Evolutionary conservation across 257 asterid species (phyloP), one percentile per base, ranked within the genome.

Genomic region (Jasminum sambac): DNA sequence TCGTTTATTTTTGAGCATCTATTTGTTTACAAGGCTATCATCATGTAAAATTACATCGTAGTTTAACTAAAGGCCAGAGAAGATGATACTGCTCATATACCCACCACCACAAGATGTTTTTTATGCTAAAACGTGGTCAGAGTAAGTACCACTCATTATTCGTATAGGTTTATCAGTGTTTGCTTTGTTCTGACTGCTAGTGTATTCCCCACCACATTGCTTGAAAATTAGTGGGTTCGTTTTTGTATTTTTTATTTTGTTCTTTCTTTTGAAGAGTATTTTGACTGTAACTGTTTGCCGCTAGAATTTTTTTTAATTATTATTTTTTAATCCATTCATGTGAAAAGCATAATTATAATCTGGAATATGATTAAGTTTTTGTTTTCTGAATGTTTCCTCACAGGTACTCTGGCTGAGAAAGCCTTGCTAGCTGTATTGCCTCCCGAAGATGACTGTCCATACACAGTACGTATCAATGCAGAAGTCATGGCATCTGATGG

Each of bases 401-500:
- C 78, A 94, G 99, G 99, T 70, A 89, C 98, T 74, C 99, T 91
- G 74, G 99, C 99, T 61, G 98, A 94, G 89, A 94, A 94, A 81
- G 88, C 99, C 65, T 81, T 94, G 61, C 92, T 89, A 74, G 89
- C 95, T 77, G 93, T 91, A 30, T 72, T 94, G 75, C 99, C 99
- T 65, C 91, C 88, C 67, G 99, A 94, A 86, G 96, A 88, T 66
- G 76, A 80, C 77, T 89, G 89, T 64, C 95, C 89, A 60, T 94
- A 88, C 71, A 84, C 99, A 38, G 87, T 94, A 17, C 98, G 99
- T 68, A 74, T 94, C 77, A 94, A 89, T 88, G 82, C 99, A 59
- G 99, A 91, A 84, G 99, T 94, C 60, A 91, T 94, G 99, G 91
- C 98, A 72, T 94, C 99, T 34, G 99, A 94, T 86, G 98, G 99